Conservation (phyloP, 2,329 filamentous ascomycete species). For the Zymoseptoria passerinii region DNA sequence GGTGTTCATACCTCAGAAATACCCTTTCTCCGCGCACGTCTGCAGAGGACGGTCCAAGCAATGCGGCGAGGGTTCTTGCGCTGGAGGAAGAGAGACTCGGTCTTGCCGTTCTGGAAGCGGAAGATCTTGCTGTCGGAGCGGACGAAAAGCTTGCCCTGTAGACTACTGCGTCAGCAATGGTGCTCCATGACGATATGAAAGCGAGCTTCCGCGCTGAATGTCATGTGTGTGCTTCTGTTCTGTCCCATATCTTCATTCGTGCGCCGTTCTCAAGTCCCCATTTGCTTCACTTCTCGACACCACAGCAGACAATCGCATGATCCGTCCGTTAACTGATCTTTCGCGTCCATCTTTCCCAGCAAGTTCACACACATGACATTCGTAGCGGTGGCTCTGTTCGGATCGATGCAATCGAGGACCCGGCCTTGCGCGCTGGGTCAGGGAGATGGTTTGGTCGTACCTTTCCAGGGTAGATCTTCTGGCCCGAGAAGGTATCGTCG, state of each 20-base stretch:
- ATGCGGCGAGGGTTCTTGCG: constrained; percentile 99
- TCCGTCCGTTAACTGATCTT: neutral
- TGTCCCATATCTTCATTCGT: neutral
- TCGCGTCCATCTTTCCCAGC: neutral
- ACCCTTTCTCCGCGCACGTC: constrained; percentile 99
- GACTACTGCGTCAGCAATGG: constrained; percentile 4
- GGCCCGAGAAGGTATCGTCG: constrained; percentile 69
- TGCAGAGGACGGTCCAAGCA: constrained; percentile 96
- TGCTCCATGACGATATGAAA: neutral
- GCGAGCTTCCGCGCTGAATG: neutral
- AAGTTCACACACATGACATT: neutral
- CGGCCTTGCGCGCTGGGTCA: neutral
- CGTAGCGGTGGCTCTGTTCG: neutral
- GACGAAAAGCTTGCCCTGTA: constrained; percentile 97
- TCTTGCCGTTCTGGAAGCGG: constrained; percentile 99
- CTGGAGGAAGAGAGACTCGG: constrained; percentile 99
- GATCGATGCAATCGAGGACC: neutral
- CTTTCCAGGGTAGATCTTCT: constrained; percentile 76
- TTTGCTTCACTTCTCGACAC: neutral
- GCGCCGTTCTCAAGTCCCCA: neutral
- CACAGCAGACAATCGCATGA: neutral
- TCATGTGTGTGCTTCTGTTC: neutral
- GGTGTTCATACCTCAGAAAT: constrained; percentile 89
- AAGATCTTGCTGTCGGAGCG: constrained; percentile 99
- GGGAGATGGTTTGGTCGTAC: constrained; percentile 35